A percentile compares a stretch with the other conserved stretches of the same genome.
Conservation (phyloP, 805 yeast species). For the Candida ortonii region DNA sequence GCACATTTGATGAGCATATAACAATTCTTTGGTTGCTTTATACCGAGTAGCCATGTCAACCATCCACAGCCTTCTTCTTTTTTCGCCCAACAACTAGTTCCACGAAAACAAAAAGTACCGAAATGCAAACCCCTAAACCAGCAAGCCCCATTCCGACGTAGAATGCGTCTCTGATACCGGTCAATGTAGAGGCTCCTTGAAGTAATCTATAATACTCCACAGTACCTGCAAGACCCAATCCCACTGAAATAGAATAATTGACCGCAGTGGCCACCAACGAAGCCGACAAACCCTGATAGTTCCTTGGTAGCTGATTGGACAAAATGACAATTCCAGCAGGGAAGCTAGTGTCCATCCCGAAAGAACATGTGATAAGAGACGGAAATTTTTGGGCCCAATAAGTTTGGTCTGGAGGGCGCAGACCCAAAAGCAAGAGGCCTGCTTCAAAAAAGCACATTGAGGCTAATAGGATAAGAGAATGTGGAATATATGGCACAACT, state of each 20-base stretch:
- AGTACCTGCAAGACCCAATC: conserved; percentile 68
- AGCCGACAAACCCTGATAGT: conserved; percentile 77
- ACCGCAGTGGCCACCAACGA: conserved; percentile 67
- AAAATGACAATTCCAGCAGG: conserved; percentile 70
- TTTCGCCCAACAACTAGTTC: conserved; percentile 7
- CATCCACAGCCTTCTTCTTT: too few relatives aligned
- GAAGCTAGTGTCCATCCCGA: conserved; percentile 78
- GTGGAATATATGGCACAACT: conserved; percentile 44
- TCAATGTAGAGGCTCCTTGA: conserved; percentile 28
- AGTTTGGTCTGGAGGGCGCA: conserved; percentile 56
- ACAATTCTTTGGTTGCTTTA: too few relatives aligned
- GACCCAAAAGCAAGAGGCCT: conserved; percentile 52
- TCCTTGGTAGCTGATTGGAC: conserved; percentile 55
- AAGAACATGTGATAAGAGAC: conserved; percentile 51
- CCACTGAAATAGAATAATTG: conserved; percentile 69
- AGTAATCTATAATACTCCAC: conserved; percentile 47
- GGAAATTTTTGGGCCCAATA: conserved; percentile 60
- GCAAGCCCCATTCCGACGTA: conserved; percentile 64
- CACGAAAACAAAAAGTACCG: conserved; percentile 7
- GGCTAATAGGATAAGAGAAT: conserved; percentile 47
- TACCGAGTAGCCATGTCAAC: too few relatives aligned
- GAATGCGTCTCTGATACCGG: conserved; percentile 54
- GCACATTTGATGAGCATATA: too few relatives aligned
- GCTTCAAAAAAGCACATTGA: conserved; percentile 53
- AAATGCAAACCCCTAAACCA: conserved; percentile 40